phyloP scores from a whole-genome alignment of 2,329 filamentous ascomycete genomes.

The Aschersonia sp. region DNA sequence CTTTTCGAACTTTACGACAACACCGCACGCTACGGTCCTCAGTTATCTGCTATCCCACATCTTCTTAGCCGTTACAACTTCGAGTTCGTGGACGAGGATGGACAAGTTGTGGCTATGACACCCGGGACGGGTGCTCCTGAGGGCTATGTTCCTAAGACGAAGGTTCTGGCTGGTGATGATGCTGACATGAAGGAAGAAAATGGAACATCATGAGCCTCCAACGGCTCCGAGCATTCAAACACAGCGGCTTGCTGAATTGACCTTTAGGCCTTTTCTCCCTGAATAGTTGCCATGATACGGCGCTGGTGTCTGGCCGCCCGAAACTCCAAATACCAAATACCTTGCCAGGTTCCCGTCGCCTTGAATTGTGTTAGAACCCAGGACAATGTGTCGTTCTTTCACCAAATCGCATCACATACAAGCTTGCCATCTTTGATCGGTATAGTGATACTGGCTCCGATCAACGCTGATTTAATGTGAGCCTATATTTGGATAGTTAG shows the following conservation, averaged over 20 bases:
- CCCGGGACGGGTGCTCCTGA: slow-evolving; percentile 51
- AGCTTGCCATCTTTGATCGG: slow-evolving; percentile 79
- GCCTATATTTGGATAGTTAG: slow-evolving; percentile 33
- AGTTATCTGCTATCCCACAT: slow-evolving; percentile 91
- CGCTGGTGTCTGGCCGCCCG: slow-evolving; percentile 60
- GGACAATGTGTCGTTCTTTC: not conserved
- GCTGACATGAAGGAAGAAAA: slow-evolving; percentile 44
- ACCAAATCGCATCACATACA: slow-evolving; percentile 27
- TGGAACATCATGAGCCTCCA: slow-evolving; percentile 13
- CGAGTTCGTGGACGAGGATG: slow-evolving; percentile 89
- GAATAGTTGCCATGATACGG: slow-evolving; percentile 82
- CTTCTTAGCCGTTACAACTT: slow-evolving; percentile 92
- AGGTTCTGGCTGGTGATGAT: slow-evolving; percentile 49
- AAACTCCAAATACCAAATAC: slow-evolving; percentile 94
- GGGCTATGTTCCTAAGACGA: slow-evolving; percentile 46
- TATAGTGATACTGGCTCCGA: slow-evolving; percentile 80
- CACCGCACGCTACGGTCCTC: slow-evolving; percentile 83
- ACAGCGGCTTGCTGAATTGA: not conserved
- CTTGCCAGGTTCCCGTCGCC: slow-evolving; percentile 61
- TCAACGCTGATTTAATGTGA: slow-evolving; percentile 81
- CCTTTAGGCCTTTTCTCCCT: slow-evolving; percentile 57
- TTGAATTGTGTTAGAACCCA: slow-evolving; percentile 9
- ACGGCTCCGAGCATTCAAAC: too few relatives aligned
- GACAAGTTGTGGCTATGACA: slow-evolving; percentile 72
- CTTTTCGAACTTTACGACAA: slow-evolving; percentile 98